Evolutionary conservation across 2,329 filamentous ascomycete species (phyloP).

Genomic region (Rutstroemia sp.): DNA sequence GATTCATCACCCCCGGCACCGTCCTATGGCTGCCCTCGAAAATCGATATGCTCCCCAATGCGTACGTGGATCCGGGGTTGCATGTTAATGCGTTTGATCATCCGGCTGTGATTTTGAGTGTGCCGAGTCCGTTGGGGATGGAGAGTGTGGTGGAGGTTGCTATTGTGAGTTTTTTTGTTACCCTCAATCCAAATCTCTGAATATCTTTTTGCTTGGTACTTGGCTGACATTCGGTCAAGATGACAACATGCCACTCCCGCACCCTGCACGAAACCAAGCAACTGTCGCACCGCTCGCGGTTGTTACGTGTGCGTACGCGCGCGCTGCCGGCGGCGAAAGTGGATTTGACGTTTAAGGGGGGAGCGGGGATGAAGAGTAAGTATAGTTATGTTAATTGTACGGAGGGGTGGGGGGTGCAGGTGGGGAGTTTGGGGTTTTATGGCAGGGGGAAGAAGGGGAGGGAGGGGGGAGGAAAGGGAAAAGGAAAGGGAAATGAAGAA

Average conservation of each 20-base stretch:
- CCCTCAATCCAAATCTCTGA: too few species aligned
- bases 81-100: constrained; percentile 7
- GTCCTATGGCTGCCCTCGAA: constrained; percentile 2
- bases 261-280: constrained; percentile 3
- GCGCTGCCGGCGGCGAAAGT: not conserved
- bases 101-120: not conserved
- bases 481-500: not conserved
- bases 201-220: too few species aligned
- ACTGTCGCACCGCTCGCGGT: not conserved
- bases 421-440: constrained; percentile 7
- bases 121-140: not conserved
- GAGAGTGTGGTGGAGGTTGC: not conserved
- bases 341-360: not conserved
- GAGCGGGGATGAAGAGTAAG: not conserved
- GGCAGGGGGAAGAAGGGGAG: not conserved
- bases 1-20: not conserved
- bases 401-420: not conserved
- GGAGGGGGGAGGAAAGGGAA: not conserved
- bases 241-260: constrained; percentile 2
- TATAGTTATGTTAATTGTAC: constrained; percentile 7
- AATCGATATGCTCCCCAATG: not conserved
- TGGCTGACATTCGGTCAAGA: not conserved
- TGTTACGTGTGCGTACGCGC: not conserved
- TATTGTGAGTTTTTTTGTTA: constrained; percentile 1
- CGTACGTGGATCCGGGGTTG: not conserved